A percentile compares a stretch with the other conserved stretches of the same genome.
Conservation (phyloP, 1,284 basidiomycete species). For the Fomitopsis pinicola region DNA sequence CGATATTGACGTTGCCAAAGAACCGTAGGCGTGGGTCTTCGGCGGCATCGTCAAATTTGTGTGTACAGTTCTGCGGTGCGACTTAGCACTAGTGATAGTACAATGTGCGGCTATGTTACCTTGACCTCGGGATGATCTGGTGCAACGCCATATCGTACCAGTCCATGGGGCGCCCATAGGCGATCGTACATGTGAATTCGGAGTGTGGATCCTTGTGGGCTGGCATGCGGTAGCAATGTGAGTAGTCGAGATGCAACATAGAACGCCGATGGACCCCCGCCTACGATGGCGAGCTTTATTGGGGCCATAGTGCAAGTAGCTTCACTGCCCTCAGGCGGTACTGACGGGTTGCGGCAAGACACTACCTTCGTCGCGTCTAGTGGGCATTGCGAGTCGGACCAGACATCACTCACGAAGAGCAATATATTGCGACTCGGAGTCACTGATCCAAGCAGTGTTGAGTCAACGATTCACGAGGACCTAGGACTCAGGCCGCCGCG, state of each 20-base stretch:
- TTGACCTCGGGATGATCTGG: constrained; percentile 99
- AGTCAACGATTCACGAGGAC: too few species aligned
- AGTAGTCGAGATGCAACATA: constrained; percentile 87
- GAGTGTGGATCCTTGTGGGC: constrained; percentile 37
- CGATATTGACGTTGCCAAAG: constrained; percentile 90
- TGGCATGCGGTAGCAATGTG: constrained; percentile 47
- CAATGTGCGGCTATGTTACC: constrained; percentile 39
- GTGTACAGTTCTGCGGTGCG: constrained; percentile 80
- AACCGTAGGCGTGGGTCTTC: constrained; percentile 77
- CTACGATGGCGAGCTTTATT: constrained; percentile 76
- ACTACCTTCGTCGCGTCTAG: background rate
- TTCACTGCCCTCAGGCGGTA: background rate
- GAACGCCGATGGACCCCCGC: constrained; percentile 92
- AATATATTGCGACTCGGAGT: too few species aligned
- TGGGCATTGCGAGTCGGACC: too few species aligned
- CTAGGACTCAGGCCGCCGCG: too few species aligned
- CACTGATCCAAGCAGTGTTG: too few species aligned
- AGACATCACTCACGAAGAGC: too few species aligned
- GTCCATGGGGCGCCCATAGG: constrained; percentile 91
- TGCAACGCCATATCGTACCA: constrained; percentile 95
- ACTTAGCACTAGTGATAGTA: constrained; percentile 1
- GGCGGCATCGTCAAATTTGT: constrained; percentile 86
- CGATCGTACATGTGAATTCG: constrained; percentile 90
- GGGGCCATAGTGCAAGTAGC: constrained; percentile 18
- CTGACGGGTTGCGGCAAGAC: background rate